Conservation (phyloP, 177 flowering plant species). For the Vitis hybrid region DNA sequence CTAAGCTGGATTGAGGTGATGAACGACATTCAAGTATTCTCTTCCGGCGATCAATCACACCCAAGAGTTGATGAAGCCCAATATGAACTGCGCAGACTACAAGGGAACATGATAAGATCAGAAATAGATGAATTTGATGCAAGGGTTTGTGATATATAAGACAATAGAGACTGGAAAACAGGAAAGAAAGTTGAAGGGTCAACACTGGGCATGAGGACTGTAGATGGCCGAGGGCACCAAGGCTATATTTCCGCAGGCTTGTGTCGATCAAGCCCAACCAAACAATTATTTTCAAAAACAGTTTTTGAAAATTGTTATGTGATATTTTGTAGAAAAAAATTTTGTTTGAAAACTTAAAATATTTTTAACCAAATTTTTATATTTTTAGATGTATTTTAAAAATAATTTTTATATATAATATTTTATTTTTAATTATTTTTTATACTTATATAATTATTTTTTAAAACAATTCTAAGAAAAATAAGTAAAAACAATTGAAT, state of each 20-base stretch:
- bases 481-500: no score
- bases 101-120: slow-evolving; percentile 38
- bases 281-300: background rate
- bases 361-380: no score
- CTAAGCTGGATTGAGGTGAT: slow-evolving; percentile 77
- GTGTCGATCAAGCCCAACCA: background rate
- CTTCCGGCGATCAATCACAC: slow-evolving; percentile 60
- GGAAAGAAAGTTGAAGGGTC: background rate
- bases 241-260: no score
- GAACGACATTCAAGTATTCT: slow-evolving; percentile 43
- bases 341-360: no score
- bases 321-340: no score
- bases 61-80: slow-evolving; percentile 34
- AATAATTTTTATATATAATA: no score
- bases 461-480: no score
- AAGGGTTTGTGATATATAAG: background rate
- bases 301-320: background rate
- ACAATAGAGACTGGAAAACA: background rate
- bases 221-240: no score
- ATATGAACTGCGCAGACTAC: slow-evolving; percentile 42
- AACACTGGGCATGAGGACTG: background rate
- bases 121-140: slow-evolving; percentile 12
- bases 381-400: no score
- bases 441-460: no score
- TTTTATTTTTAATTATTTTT: no score